Base-by-base conservation (phyloP, 495 filamentous ascomycete species). In the Podospora pseudoanserina region DNA sequence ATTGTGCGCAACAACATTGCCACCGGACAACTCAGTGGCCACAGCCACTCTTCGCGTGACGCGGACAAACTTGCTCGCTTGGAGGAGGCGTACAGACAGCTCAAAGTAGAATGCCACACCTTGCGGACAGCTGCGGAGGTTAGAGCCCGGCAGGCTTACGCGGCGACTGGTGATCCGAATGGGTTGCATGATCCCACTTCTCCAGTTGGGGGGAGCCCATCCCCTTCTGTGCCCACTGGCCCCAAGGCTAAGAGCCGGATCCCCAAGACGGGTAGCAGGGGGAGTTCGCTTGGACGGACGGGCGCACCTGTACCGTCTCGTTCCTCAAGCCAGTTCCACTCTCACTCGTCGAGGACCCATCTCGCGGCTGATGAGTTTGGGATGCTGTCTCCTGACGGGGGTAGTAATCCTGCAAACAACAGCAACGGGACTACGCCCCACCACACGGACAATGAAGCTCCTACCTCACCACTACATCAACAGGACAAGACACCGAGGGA, bases 21-120 rank as follows among this genome's bases (percentile, higher is more conserved):
- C 30, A 67, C 78, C 1, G 81, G 81, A 15, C 74, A 77, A n/a
- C 76, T 84, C 18, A 72, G 74, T 34, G 59, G 64, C 30, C n/a
- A 59, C 58, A 54, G 32, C n/a, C 13, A 49, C 39, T 11, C 39
- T 49, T 72, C 69, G 5, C 75, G 75, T 23, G 72, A 75, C 53
- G 71, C 60, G 54, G 85, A 85, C 34, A 79, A 73, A 0, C 76
- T 96, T 19, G 80, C 84, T 20, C 90, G 91, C 68, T 76, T 98
- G 0, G 88, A 90, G 60, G 90, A 88, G 30, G 90, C 93, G 60
- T 96, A 95, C 76, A 88, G 91, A 20, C 82, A 91, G 16, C 83
- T 98, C 19, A 93, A 92, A 76, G 89, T 91, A 1, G 93, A 99
- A 75, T 85, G 97, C 68, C 87, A 91, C 27, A 87, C 89, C 54